Percentiles rank a stretch among this genome's conserved stretches.
Conservation (phyloP, 257 asterid species). For the Mentha longifolia region DNA sequence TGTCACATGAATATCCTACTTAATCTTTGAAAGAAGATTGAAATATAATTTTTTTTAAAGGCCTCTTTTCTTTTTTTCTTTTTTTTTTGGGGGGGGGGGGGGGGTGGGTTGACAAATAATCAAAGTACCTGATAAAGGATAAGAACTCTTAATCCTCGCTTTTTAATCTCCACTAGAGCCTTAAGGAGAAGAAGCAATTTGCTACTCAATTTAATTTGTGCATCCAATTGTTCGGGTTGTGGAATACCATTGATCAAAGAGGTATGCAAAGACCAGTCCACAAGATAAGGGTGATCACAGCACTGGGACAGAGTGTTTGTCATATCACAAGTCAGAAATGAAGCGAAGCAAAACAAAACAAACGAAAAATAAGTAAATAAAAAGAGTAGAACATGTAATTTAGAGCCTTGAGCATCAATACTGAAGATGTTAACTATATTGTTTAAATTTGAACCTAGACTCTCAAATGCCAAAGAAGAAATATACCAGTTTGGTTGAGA, state of each 20-base stretch:
- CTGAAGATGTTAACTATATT: neutral
- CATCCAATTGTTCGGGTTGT: slow-evolving; percentile 45
- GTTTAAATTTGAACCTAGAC: slow-evolving; percentile 11
- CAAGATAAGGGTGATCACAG: slow-evolving; percentile 77
- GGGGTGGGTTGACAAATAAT: no score
- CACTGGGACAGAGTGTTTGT: slow-evolving; percentile 44
- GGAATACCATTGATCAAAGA: slow-evolving; percentile 48
- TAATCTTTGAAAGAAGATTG: neutral
- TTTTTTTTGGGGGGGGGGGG: no score
- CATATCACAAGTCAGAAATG: slow-evolving; percentile 22
- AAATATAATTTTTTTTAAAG: neutral
- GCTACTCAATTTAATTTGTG: slow-evolving; percentile 62
- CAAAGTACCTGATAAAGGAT: slow-evolving; percentile 62
- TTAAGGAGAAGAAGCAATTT: slow-evolving; percentile 63
- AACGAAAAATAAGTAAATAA: slow-evolving; percentile 22
- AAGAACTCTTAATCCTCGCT: slow-evolving; percentile 59
- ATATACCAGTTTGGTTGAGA: slow-evolving; percentile 56
- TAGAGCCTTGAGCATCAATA: slow-evolving; percentile 8
- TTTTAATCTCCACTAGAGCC: slow-evolving; percentile 54
- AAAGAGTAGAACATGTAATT: neutral
- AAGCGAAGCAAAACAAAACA: slow-evolving; percentile 14
- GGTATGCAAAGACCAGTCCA: slow-evolving; percentile 46
- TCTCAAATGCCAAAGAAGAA: slow-evolving; percentile 17
- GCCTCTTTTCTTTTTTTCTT: neutral
- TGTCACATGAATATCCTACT: slow-evolving; percentile 1